Base-by-base conservation (phyloP, 164 flowering plant genomes). In the Dillenia turbinata region DNA sequence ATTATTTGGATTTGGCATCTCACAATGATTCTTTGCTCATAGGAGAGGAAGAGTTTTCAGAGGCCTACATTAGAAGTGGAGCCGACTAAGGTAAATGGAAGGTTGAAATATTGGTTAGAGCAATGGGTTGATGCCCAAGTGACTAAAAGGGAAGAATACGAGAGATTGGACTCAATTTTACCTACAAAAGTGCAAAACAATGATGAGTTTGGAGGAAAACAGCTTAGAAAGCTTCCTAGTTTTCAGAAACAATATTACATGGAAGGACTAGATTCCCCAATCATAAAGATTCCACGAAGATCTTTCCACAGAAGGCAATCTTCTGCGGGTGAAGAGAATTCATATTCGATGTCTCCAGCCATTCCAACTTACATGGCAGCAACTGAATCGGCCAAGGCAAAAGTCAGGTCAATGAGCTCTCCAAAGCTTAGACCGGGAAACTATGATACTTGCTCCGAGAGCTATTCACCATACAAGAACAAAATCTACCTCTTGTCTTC, bases 61-160 rank as follows among this genome's bases (percentile, higher is more conserved):
- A 79, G 69, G 40, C 75, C 82, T 19, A 72, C 78, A 33, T 33
- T 33, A 56, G 89, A 85, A 57, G 58, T 79, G 9, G 86, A 82
- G 46, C 64, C 72, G 16, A 66, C 69, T 52, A 73, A 70, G 46
- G 65, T 62, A 14, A 62, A 63, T 56, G 82, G 77, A 47, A 79
- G 78, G 57, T 64, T 75, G 72, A 77, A 77, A 65, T 72, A 77
- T 61, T 88, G 92, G 94, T 63, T 90, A 58, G 89, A 90, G 58
- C 75, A 88, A 66, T 85, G 89, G 86, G 84, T 85, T 44, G 85
- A 88, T 64, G 63, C 83, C 43, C 85, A 82, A 58, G 52, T 81
- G 49, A 13, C 74, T 7, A 81, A 71, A 64, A 75, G 81, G 44
- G 76, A 66, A 67, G 79, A 72, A 56, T 65, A 71, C 43, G 78